Evolutionary conservation across 257 asterid species (phyloP), one percentile per base, ranked within the genome.

Genomic region (Solanum verrucosum): DNA sequence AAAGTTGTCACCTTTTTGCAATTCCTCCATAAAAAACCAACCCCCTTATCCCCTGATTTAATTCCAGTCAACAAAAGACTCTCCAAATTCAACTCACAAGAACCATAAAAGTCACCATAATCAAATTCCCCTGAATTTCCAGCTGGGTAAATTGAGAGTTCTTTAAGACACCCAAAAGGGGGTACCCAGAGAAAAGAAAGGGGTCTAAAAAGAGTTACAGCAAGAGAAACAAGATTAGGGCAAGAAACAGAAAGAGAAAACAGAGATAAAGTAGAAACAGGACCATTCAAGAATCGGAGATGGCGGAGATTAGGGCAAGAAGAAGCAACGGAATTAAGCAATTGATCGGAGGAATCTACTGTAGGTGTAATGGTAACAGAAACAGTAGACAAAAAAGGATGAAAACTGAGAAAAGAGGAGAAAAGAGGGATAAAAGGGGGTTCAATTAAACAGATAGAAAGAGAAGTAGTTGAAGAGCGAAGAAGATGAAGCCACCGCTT

Each of bases 381-480:
- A 38, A 96, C 94, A 9, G 95, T 91, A 31, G 93, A 89, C 83
- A 96, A 94, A 84, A 60, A 91, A 9, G 96, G 92, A 85, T 93
- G 93, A 68, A 87, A 92, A 7, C 82, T 86, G 34, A 95, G 96
- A 79, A 93, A 94, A 71, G 89, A 21, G 35, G 94, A 87, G 25
- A 95, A 87, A 7, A 89, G 88, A 65, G 91, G 81, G 75, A 90
- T 16, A 42, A 88, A 7, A 86, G 90, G 52, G 79, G 95, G 73
- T 84, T 87, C 40, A 79, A 6, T 20, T 21, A 93, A 87, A 83
- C 84, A 83, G 35, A 96, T 88, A 70, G 98, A 90, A 3, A 96
- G 93, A 25, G 93, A 86, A 85, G 93, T 88, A 83, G 96, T 95
- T 89, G 95, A 93, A 34, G 93, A 92, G 87, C 99, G 98, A 46